phyloP scores from a whole-genome alignment of 768 basidiomycete species.

The Leccinum subgranulosum region DNA sequence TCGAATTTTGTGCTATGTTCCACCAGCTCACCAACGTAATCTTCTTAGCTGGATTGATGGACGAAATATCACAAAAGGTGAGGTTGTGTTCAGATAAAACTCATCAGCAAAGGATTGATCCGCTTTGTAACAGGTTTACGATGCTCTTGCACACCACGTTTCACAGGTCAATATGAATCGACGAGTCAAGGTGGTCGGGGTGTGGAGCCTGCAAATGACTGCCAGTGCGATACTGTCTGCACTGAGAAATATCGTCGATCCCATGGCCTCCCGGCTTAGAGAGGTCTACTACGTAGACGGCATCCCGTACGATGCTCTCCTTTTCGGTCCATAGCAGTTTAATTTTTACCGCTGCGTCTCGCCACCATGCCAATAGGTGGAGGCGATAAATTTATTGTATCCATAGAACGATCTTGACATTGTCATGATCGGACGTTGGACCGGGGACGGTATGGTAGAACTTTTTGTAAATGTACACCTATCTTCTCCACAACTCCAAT shows the following conservation, averaged over 20 bases:
- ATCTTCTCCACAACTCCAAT: constrained; percentile 1
- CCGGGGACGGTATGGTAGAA: neutral
- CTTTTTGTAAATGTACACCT: neutral
- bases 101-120: neutral
- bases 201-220: constrained; percentile 95
- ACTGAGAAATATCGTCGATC: constrained; percentile 74
- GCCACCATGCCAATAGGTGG: constrained; percentile 4
- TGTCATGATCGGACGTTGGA: neutral
- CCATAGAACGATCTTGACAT: neutral
- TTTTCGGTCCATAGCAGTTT: constrained; percentile 23
- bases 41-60: constrained; percentile 82
- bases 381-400: neutral
- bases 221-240: constrained; percentile 82
- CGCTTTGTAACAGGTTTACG: constrained; percentile 59
- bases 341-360: neutral
- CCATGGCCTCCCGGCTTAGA: constrained; percentile 35
- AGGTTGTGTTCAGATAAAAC: neutral
- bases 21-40: constrained; percentile 8
- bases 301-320: constrained; percentile 29
- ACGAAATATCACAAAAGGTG: constrained; percentile 84
- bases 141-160: constrained; percentile 94
- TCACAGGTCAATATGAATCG: constrained; percentile 86
- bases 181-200: constrained; percentile 83
- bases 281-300: constrained; percentile 32
- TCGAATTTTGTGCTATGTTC: neutral